Conservation (phyloP, 208 protist species). For the Acanthamoeba quina region DNA sequence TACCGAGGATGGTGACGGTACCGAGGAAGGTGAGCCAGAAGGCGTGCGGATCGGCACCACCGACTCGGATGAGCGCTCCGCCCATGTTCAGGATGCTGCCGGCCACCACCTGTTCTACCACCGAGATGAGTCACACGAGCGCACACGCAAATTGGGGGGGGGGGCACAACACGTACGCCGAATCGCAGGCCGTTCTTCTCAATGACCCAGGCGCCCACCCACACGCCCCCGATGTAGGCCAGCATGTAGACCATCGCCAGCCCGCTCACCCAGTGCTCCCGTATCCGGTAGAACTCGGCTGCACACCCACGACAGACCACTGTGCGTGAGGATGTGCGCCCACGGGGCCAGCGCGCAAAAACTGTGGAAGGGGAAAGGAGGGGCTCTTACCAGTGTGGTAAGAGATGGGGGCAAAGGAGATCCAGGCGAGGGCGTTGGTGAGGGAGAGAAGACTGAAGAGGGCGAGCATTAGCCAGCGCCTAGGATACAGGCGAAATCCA, state of each 20-base stretch:
- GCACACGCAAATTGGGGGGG: neutral
- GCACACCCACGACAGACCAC: neutral
- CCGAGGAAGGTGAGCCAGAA: conserved; percentile 25
- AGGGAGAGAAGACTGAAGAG: conserved; percentile 41
- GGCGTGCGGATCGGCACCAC: neutral
- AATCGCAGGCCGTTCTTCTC: conserved; percentile 56
- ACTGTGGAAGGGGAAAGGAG: too few species aligned
- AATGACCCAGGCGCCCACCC: conserved; percentile 22
- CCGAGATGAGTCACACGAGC: too few species aligned
- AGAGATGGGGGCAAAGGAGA: conserved; percentile 66
- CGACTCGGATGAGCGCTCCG: neutral
- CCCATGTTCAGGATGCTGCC: conserved; percentile 15
- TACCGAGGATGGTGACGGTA: neutral
- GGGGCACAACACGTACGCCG: neutral
- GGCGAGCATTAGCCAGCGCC: conserved; percentile 51
- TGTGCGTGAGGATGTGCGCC: too few species aligned
- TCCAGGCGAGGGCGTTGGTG: conserved; percentile 65
- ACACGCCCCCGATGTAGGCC: conserved; percentile 47
- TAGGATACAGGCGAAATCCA: neutral
- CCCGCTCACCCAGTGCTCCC: conserved; percentile 50
- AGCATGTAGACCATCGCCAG: conserved; percentile 70
- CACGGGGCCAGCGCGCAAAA: too few species aligned
- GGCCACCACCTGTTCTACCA: neutral
- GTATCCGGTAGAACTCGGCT: conserved; percentile 26
- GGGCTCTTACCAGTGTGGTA: neutral